phyloP scores from a whole-genome alignment of 1,284 basidiomycete genomes.

The Sphaerobolus stellatus region DNA sequence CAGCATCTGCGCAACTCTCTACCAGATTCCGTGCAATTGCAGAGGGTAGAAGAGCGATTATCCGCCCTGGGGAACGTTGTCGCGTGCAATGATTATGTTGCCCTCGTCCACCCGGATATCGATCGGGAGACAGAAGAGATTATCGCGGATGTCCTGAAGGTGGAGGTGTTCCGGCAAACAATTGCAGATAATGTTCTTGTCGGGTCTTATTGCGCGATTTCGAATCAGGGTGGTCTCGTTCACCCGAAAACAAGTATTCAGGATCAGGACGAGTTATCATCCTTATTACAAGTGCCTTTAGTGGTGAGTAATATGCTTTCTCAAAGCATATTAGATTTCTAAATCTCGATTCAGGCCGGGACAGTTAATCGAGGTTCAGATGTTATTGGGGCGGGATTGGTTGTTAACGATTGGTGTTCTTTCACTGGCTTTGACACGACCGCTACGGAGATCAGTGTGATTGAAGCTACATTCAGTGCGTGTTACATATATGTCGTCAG shows the following conservation, averaged over 20 bases:
- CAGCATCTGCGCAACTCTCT: slow-evolving; percentile 98
- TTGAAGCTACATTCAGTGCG: slow-evolving; percentile 96
- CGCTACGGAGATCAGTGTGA: slow-evolving; percentile 97
- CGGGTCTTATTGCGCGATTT: slow-evolving; percentile 91
- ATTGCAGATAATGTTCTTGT: slow-evolving; percentile 97
- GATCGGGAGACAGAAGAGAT: slow-evolving; percentile 99
- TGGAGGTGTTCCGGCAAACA: slow-evolving; percentile 98
- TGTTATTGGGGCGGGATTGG: slow-evolving; percentile 94
- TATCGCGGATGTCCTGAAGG: slow-evolving; percentile 98
- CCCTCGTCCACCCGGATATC: slow-evolving; percentile 95
- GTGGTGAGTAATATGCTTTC: slow-evolving; percentile 62
- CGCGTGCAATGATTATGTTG: slow-evolving; percentile 97
- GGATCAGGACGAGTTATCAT: slow-evolving; percentile 97
- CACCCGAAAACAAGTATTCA: slow-evolving; percentile 97
- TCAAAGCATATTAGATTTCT: slow-evolving; percentile 11
- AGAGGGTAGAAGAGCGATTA: slow-evolving; percentile 94
- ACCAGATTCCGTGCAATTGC: slow-evolving; percentile 88
- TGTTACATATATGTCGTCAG: slow-evolving; percentile 16
- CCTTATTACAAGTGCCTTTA: slow-evolving; percentile 90
- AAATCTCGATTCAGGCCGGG: slow-evolving; percentile 65
- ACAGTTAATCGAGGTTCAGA: slow-evolving; percentile 98
- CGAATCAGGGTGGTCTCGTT: slow-evolving; percentile 95
- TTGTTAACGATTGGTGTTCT: slow-evolving; percentile 99
- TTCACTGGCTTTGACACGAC: slow-evolving; percentile 97
- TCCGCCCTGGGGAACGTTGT: slow-evolving; percentile 98